These are phyloP conservation scores for Phytopythium delawarense DNA, from an alignment of 352 stramenopile genomes.

Conservation along the genomic window DNA sequence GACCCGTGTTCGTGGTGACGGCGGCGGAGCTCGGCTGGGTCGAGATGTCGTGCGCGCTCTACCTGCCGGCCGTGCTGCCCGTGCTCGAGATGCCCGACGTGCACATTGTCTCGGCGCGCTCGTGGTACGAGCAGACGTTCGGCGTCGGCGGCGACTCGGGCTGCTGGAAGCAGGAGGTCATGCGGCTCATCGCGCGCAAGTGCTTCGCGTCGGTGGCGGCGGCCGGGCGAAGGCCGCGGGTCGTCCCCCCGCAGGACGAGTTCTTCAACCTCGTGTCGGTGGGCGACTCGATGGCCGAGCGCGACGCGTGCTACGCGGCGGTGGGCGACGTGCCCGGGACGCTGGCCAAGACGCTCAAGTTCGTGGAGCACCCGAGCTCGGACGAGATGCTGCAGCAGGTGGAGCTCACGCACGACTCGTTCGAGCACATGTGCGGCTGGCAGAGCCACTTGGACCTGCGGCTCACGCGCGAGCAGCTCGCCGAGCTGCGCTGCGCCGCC, in stretches of 20 bases:
- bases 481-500: slow-evolving; percentile 50
- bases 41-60: slow-evolving; percentile 77
- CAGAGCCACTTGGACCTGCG: slow-evolving; percentile 67
- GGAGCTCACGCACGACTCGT: slow-evolving; percentile 76
- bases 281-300: slow-evolving; percentile 85
- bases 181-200: slow-evolving; percentile 83
- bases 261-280: slow-evolving; percentile 84
- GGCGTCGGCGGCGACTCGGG: slow-evolving; percentile 72
- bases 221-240: background rate
- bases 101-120: slow-evolving; percentile 82
- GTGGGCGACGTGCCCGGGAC: slow-evolving; percentile 57
- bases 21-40: slow-evolving; percentile 81
- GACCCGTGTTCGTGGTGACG: slow-evolving; percentile 83
- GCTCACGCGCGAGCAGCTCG: slow-evolving; percentile 73
- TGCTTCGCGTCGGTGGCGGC: slow-evolving; percentile 42
- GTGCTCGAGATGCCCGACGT: slow-evolving; percentile 73
- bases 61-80: slow-evolving; percentile 59
- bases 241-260: slow-evolving; percentile 12
- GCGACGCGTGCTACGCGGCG: slow-evolving; percentile 74
- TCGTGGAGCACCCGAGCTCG: slow-evolving; percentile 72
- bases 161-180: slow-evolving; percentile 83
- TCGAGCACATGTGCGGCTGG: slow-evolving; percentile 86
- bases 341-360: slow-evolving; percentile 87
- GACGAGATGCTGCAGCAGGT: slow-evolving; percentile 85
- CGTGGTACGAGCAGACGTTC: slow-evolving; percentile 85